Evolutionary conservation across 2,329 filamentous ascomycete species (phyloP), one percentile per base, ranked within the genome.

Genomic region (Periconia sp.): DNA sequence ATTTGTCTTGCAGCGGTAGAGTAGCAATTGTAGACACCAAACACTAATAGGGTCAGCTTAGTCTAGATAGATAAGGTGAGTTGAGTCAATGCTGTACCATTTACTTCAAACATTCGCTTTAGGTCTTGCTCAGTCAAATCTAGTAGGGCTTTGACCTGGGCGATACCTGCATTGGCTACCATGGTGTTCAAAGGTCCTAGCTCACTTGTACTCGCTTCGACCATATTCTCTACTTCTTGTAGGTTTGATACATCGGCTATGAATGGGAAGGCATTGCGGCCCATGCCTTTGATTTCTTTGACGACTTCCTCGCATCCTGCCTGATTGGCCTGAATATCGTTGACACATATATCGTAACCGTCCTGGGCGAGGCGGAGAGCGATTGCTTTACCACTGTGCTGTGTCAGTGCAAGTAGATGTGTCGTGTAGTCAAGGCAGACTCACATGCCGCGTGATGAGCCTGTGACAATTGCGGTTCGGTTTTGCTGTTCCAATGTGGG

Each of bases 261-360:
- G 28, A 79, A 77, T 1, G 78, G 76, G 40, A 79, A 77, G 2
- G 82, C 74, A 33, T 77, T 78, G 17, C 79, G 69, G 1, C 78
- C 82, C 7, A 79, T 66, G 3, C 61, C 47, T 40, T 76, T 65
- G 40, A 86, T 82, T 50, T 84, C 75, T 15, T 75, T 66, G 8
- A 77, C 79, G 0, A 76, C 73, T 16, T 78, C 73, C 37, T 84
- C 76, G 46, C 81, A 79, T 1, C 71, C 76, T 4, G 73, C 52
- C 36, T 76, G 66, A 50, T 85, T 81, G 11, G 77, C 71, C 19
- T 72, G 51, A 12, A 87, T 70, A 52, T 87, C 84, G 59, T 86
- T 87, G 50, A 88, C 72, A 57, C 82, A 85, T 36, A 88, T 73
- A 52, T 83, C 75, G 68, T 87, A 88, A 40, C 84, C 84, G 48